Base-by-base conservation (phyloP, 495 filamentous ascomycete genomes). In the Lophiotrema nucula region DNA sequence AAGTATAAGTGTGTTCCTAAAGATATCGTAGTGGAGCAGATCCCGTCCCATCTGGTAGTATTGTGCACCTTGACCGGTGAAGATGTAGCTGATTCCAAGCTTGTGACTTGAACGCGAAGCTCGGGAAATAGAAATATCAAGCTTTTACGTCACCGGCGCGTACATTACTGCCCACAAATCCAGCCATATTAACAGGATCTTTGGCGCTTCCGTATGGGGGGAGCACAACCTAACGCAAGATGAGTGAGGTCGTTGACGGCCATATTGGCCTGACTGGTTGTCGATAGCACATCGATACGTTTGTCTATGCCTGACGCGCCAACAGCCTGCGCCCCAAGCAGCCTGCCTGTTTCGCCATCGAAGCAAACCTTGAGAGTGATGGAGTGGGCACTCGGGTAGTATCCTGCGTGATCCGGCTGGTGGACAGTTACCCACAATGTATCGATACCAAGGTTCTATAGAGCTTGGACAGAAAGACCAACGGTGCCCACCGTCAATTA, bases 51-150 rank as follows among this genome's bases (percentile, higher is more conserved):
- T 75, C 2, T 16, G 56, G 12, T 25, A 4, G 41, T 58, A 75
- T 25, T 75, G 73, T 8, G 73, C 73, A 19, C 73, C 73, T 53
- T 75, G 73, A 0, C 73, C 72, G 1, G 70, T 75, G 28, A 75
- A 75, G 0, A 74, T 35, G n/a, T 35, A 35, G 8, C n/a, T 8
- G 31, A 35, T n/a, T n/a, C 31, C n/a, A 8, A n/a, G 31, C 8
- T 8, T 8, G 8, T 35, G 31, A 35, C 8, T 35, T 35, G 31
- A 35, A 60, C 42, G n/a, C n/a, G n/a, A n/a, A n/a, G n/a, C n/a
- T n/a, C n/a, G n/a, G n/a, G n/a, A n/a, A n/a, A n/a, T n/a, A n/a
- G n/a, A n/a, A n/a, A n/a, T n/a, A n/a, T n/a, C n/a, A n/a, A n/a
- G n/a, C n/a, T n/a, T n/a, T n/a, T n/a, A 62, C 27, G 41, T 73